Conservation (phyloP, 2,329 filamentous ascomycete species). For the Camptophora hylomeconis region DNA sequence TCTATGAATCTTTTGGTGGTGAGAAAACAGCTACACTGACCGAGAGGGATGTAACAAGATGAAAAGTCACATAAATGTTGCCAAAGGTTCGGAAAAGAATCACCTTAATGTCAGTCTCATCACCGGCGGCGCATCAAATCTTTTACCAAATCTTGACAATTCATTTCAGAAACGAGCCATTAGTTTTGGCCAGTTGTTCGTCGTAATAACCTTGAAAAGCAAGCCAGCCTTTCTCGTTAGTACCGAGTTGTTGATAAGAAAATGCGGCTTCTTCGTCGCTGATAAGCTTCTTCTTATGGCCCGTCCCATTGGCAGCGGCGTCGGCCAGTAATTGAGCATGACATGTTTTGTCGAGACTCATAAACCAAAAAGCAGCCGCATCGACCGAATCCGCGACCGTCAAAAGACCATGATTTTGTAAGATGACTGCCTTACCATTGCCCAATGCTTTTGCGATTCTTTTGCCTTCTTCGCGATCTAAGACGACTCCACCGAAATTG, state of each 20-base stretch:
- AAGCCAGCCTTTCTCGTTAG: slow-evolving; percentile 39
- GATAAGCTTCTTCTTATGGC: slow-evolving; percentile 24
- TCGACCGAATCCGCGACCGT: slow-evolving; percentile 39
- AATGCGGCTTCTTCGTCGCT: slow-evolving; percentile 17
- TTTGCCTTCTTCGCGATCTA: slow-evolving; percentile 38
- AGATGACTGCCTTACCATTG: slow-evolving; percentile 13
- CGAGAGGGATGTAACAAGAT: too few relatives aligned
- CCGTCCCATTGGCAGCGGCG: slow-evolving; percentile 39
- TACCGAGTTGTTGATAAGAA: slow-evolving; percentile 16
- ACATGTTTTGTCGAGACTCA: slow-evolving; percentile 30
- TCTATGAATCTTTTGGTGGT: too few relatives aligned
- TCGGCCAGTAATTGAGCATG: slow-evolving; percentile 29
- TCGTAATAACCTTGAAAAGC: slow-evolving; percentile 43
- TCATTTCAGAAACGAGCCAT: slow-evolving; percentile 34
- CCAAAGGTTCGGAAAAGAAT: too few relatives aligned
- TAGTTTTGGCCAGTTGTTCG: slow-evolving; percentile 38
- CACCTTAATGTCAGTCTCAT: too few relatives aligned
- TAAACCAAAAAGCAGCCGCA: slow-evolving; percentile 42
- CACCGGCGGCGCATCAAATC: too few relatives aligned
- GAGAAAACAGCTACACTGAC: too few relatives aligned
- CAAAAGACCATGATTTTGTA: slow-evolving; percentile 28
- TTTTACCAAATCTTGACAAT: too few relatives aligned
- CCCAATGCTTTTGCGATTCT: slow-evolving; percentile 30
- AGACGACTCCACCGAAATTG: slow-evolving; percentile 40
- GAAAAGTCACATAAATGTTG: too few relatives aligned